A percentile compares a stretch with the other conserved stretches of the same genome.
phyloP scores from a whole-genome alignment of 371 early-diverging fungal genomes.

The Mortierella sp. region DNA sequence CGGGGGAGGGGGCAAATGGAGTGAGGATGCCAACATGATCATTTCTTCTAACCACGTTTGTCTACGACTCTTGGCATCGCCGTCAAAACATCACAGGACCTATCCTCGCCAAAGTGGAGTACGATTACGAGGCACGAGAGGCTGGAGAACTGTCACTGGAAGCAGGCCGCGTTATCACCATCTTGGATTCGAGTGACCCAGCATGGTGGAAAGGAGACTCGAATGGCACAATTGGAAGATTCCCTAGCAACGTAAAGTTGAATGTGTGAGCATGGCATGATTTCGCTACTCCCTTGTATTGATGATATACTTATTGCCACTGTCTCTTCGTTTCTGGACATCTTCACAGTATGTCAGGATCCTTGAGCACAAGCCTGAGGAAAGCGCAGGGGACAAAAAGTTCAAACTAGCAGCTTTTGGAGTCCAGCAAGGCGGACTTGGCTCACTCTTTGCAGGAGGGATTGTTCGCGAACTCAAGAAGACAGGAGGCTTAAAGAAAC shows the following conservation, averaged over 20 bases:
- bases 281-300: too few relatives aligned
- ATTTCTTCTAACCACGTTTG: not conserved
- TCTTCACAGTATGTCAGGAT: conserved; percentile 61
- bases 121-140: conserved; percentile 76
- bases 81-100: conserved; percentile 36
- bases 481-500: conserved; percentile 32
- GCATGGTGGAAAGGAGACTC: conserved; percentile 80
- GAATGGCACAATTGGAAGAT: conserved; percentile 74
- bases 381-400: conserved; percentile 39
- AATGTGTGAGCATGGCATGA: too few relatives aligned
- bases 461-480: conserved; percentile 53
- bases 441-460: conserved; percentile 79
- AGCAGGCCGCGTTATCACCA: conserved; percentile 72
- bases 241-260: conserved; percentile 70
- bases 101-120: conserved; percentile 69
- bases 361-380: conserved; percentile 50
- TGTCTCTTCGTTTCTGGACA: too few relatives aligned
- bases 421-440: conserved; percentile 88
- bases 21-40: too few relatives aligned
- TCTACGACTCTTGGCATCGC: not conserved
- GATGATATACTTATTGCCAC: too few relatives aligned
- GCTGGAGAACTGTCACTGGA: conserved; percentile 74
- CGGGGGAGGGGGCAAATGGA: too few relatives aligned
- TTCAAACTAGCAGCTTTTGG: conserved; percentile 81
- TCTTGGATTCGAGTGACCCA: conserved; percentile 69